Conservation (phyloP, 1,284 basidiomycete species). For the Moesziomyces antarcticus region DNA sequence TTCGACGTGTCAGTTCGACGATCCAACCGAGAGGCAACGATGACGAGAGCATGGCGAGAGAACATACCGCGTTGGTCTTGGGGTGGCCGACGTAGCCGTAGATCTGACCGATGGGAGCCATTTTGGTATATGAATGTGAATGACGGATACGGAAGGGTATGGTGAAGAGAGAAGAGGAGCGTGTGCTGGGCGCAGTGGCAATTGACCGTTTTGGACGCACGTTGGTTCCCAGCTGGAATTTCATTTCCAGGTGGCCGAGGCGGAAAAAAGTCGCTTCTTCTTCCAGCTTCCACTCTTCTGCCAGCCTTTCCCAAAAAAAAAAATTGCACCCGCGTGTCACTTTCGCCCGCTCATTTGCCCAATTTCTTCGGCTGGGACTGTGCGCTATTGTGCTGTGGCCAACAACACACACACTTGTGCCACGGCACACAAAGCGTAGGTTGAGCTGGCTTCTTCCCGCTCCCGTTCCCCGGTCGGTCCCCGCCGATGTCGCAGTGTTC, state of each 20-base stretch:
- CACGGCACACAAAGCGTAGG: neutral
- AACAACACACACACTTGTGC: neutral
- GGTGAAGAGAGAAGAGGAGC: slow-evolving; percentile 3
- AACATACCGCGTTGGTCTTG: slow-evolving; percentile 50
- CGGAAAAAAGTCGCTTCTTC: slow-evolving; percentile 10
- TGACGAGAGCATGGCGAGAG: neutral
- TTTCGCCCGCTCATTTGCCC: neutral
- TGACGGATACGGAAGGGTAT: slow-evolving; percentile 27
- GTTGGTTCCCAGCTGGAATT: neutral
- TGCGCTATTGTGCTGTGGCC: neutral
- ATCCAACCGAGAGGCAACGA: neutral
- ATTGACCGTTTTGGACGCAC: neutral
- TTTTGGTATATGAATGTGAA: slow-evolving; percentile 36
- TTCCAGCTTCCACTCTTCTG: slow-evolving; percentile 15
- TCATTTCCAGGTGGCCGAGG: slow-evolving; percentile 3
- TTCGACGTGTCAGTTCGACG: neutral
- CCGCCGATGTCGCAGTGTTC: neutral
- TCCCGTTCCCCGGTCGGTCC: neutral
- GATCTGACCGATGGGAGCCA: slow-evolving; percentile 64
- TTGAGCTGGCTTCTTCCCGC: neutral
- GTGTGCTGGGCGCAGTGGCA: neutral
- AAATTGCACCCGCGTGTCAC: neutral
- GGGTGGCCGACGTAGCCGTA: slow-evolving; percentile 54
- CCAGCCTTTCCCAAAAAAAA: neutral
- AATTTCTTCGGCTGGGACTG: neutral